Evolutionary conservation across 768 basidiomycete genomes (phyloP).

Genomic region (Xerocomellus dryophilus): DNA sequence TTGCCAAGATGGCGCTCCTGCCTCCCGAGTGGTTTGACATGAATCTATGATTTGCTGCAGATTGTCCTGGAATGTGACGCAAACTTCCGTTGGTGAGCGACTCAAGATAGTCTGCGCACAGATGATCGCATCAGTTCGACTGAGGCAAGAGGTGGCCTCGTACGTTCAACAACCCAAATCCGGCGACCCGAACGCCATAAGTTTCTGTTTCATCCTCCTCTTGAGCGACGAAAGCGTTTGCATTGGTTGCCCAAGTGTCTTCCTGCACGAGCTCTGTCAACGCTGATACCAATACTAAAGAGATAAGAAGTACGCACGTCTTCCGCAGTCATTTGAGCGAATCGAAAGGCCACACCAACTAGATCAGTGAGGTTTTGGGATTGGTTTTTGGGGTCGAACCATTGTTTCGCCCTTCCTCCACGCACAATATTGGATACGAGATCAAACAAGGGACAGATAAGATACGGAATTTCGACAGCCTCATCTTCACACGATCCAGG

Average conservation of each 20-base stretch:
- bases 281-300: background rate
- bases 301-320: conserved; percentile 53
- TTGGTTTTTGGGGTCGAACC: conserved; percentile 47
- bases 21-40: conserved; percentile 53
- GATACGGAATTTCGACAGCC: conserved; percentile 66
- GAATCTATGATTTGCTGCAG: conserved; percentile 55
- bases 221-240: conserved; percentile 90
- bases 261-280: conserved; percentile 50
- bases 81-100: conserved; percentile 48
- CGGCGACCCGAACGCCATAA: conserved; percentile 81
- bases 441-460: conserved; percentile 79
- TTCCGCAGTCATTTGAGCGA: conserved; percentile 84
- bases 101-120: conserved; percentile 54
- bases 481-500: conserved; percentile 76
- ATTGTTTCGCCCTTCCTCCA: conserved; percentile 59
- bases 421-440: conserved; percentile 68
- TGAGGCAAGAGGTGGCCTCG: conserved; percentile 3
- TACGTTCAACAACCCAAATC: conserved; percentile 81
- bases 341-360: conserved; percentile 57
- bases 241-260: conserved; percentile 84
- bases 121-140: conserved; percentile 1
- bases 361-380: conserved; percentile 45
- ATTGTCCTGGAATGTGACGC: conserved; percentile 49
- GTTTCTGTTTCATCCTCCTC: conserved; percentile 87
- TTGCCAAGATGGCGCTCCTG: conserved; percentile 63